Base-by-base conservation (phyloP, 1,284 basidiomycete species). In the Inonotus obliquus region DNA sequence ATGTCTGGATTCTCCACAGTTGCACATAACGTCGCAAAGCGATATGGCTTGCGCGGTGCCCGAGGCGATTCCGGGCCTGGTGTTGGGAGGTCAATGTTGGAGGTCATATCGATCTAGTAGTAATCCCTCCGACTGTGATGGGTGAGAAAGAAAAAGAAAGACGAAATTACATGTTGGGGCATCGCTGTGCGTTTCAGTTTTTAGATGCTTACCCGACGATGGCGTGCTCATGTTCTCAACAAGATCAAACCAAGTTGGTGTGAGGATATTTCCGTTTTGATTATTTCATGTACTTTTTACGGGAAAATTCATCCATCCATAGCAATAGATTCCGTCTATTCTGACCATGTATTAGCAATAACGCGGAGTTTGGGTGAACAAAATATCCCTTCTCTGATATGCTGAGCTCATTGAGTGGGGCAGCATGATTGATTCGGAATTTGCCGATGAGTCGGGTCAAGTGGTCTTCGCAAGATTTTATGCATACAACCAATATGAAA, bases 1-100 rank as follows among this genome's bases (percentile, higher is more conserved):
- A 91, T 90, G 65, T 82, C 81, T 0, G 89, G 84, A 63, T 80
- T 81, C 70, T 98, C 96, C 64, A 98, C 93, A 2, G 95, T 96
- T 23, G 94, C 95, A 68, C 94, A 95, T 65, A 92, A 79, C 9
- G 93, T 94, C 13, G 89, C 88, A 74, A 95, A 91, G 35, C 83
- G 81, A 75, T 92, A 91, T 0, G 89, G 87, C 72, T 84, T 85
- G 65, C 87, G 80, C 27, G 80, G 75, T 41, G 82, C 73, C 63
- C 81, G 73, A 2, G 89, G 89, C 0, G 89, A 87, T 65, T 91
- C 89, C 41, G 89, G 86, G 66, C 89, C 89, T 65, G 89, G 89
- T 0, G 89, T 91, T 21, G 86, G 88, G 19, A 85, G 75, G 59
- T 82, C 79, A 49, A 49, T 25, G 65, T 19, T 49, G 17, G 39